Evolutionary conservation across 1,284 basidiomycete genomes (phyloP), one percentile per base, ranked within the genome.

Genomic region (Polyporus tsugae): DNA sequence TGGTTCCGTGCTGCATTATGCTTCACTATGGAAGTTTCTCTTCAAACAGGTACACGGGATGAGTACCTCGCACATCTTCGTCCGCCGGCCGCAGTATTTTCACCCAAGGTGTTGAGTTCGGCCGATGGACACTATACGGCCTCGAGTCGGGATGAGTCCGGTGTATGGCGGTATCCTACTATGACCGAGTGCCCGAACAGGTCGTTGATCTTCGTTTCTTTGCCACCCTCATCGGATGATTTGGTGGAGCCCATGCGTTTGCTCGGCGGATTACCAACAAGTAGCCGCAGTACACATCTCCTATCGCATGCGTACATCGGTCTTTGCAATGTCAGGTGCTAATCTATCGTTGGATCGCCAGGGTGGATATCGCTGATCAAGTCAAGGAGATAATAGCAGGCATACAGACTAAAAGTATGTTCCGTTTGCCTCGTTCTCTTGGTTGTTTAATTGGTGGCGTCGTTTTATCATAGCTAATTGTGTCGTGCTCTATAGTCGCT

Each of bases 341-440:
- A 67, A 67, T 67, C 57, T 63, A 60, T 67, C 49, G 64, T 62
- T 53, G 33, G 39, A 67, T 67, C 66, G 62, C 29, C 78, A 97
- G 96, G 96, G 94, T 97, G 60, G 96, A 98, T 82, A 83, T 92
- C 68, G 91, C 94, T 41, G 95, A 97, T 79, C 91, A 95, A 80
- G 94, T 98, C 49, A 90, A 96, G 77, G 89, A 91, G 68, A 86
- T 95, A 63, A 86, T 98, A 36, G 84, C 84, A 36, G 86, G 86
- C 66, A 87, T 89, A 19, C 88, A 89, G 71, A 81, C 86, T 67
- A 97, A 97, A 85, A 94, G 96, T 97, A 81, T 77, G 92, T 85
- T 66, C 65, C 70, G 59, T 69, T 69, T 64, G 44, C 65, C 66
- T 64, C 53, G 52, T 52, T 68, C 65, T 62, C 44, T 39, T 62